A percentile compares a stretch with the other conserved stretches of the same genome.
Conservation (phyloP, 2,329 filamentous ascomycete genomes). For the Colletotrichum sp. region DNA sequence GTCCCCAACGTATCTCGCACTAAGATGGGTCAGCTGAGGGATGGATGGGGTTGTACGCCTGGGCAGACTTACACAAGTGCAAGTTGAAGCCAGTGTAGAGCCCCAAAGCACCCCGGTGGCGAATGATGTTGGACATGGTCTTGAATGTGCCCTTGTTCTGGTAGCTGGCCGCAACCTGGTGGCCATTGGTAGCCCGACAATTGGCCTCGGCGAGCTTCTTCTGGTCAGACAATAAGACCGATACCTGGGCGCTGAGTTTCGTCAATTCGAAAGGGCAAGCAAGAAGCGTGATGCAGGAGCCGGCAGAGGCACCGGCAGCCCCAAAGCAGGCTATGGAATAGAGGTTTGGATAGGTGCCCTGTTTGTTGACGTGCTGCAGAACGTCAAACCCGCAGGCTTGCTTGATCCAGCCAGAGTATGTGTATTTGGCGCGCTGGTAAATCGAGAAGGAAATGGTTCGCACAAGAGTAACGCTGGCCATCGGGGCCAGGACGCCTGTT, state of each 20-base stretch:
- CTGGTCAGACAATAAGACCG: conserved; percentile 73
- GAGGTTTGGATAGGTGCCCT: conserved; percentile 73
- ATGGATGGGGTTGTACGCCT: conserved; percentile 13
- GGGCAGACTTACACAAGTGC: conserved; percentile 69
- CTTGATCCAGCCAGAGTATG: conserved; percentile 73
- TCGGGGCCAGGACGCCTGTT: conserved; percentile 77
- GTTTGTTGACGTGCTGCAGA: conserved; percentile 72
- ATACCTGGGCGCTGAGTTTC: conserved; percentile 87
- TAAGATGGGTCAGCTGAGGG: conserved; percentile 33
- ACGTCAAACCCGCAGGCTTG: conserved; percentile 72
- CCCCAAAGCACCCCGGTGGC: conserved; percentile 73
- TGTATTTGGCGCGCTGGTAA: conserved; percentile 79
- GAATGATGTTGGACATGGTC: conserved; percentile 79
- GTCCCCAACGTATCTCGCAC: conserved; percentile 86
- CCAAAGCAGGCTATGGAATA: conserved; percentile 80
- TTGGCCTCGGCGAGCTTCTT: conserved; percentile 39
- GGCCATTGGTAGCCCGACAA: conserved; percentile 51
- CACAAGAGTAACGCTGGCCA: conserved; percentile 78
- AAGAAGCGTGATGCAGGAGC: conserved; percentile 79
- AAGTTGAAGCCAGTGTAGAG: conserved; percentile 83
- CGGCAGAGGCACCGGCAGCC: conserved; percentile 78
- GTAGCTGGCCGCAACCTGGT: conserved; percentile 70
- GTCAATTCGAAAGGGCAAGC: conserved; percentile 89
- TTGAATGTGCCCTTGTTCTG: conserved; percentile 79
- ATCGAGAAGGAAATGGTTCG: conserved; percentile 81